Percentiles rank a stretch among this genome's conserved stretches.
These are phyloP conservation scores for Termitomyces titanicus DNA, from an alignment of 768 basidiomycete genomes.

Conservation along the genomic window DNA sequence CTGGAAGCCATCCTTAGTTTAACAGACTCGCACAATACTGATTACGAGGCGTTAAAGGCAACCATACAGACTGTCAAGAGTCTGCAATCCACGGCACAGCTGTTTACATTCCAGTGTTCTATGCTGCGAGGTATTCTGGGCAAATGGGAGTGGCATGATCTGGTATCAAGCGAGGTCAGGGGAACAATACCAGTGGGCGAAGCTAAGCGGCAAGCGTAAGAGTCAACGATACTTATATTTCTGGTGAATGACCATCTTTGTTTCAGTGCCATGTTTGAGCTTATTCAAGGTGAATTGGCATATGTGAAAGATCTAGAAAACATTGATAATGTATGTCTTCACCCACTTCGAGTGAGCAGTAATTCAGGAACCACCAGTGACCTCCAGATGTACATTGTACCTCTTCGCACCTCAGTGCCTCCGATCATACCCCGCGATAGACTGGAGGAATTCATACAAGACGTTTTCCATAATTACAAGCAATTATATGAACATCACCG, in stretches of 20 bases:
- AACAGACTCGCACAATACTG: conserved; percentile 76
- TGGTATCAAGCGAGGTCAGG: conserved; percentile 67
- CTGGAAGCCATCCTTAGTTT: conserved; percentile 84
- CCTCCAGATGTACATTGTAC: conserved; percentile 76
- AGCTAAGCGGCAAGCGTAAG: conserved; percentile 81
- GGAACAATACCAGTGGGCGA: conserved; percentile 66
- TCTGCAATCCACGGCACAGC: conserved; percentile 73
- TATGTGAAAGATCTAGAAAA: conserved; percentile 91
- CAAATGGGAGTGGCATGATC: conserved; percentile 89
- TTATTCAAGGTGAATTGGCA: conserved; percentile 94
- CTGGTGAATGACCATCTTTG: conserved; percentile 11
- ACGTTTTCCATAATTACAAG: conserved; percentile 86
- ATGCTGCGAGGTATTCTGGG: conserved; percentile 77
- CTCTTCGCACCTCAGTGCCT: conserved; percentile 72
- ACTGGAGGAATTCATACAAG: conserved; percentile 72
- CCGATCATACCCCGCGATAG: conserved; percentile 72
- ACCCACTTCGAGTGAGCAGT: background rate
- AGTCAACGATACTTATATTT: conserved; percentile 1
- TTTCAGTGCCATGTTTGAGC: conserved; percentile 82
- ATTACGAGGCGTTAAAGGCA: conserved; percentile 77
- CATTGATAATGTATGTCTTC: conserved; percentile 54
- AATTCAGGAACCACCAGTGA: background rate
- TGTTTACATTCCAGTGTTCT: conserved; percentile 86
- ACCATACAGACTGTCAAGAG: conserved; percentile 82
- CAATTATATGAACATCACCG: conserved; percentile 75